A percentile compares a stretch with the other conserved stretches of the same genome.
These are phyloP conservation scores for Colletotrichum phormii DNA, from an alignment of 2,329 filamentous ascomycete species.

Conservation along the genomic window DNA sequence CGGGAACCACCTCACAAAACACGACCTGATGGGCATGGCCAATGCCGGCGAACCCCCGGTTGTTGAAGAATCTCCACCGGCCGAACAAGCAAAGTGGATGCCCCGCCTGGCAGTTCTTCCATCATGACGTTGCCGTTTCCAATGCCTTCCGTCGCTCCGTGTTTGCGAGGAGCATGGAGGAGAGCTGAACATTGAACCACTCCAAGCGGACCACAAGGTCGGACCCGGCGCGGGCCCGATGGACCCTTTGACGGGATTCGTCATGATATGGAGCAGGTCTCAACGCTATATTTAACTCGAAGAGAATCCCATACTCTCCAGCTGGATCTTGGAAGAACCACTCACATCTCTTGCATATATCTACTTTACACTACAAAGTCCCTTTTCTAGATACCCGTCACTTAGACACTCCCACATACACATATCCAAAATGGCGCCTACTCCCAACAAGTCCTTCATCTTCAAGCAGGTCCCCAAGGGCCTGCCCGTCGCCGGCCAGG, in stretches of 20 bases:
- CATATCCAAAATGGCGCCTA: conserved; percentile 55
- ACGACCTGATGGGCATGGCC: not conserved
- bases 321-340: not conserved
- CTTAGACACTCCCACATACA: not conserved
- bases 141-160: conserved; percentile 9
- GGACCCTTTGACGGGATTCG: not conserved
- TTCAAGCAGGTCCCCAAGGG: conserved; percentile 77
- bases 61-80: not conserved
- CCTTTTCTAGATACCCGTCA: conserved; percentile 1
- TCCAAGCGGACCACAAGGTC: conserved; percentile 4
- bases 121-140: conserved; percentile 35
- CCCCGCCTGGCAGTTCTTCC: conserved; percentile 10
- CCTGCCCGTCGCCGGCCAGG: conserved; percentile 75
- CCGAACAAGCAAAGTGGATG: conserved; percentile 5
- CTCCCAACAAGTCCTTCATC: conserved; percentile 77
- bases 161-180: not conserved
- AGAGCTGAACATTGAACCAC: not conserved
- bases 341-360: not conserved
- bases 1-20: conserved; percentile 21
- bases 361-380: not conserved
- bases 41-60: not conserved
- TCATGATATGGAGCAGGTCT: conserved; percentile 6
- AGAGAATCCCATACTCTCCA: not conserved
- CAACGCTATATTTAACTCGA: conserved; percentile 13
- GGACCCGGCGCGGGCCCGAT: conserved; percentile 27